Evolutionary conservation across 2,329 filamentous ascomycete species (phyloP), one percentile per base, ranked within the genome.

Genomic region (Aspergillus quadricinctus): DNA sequence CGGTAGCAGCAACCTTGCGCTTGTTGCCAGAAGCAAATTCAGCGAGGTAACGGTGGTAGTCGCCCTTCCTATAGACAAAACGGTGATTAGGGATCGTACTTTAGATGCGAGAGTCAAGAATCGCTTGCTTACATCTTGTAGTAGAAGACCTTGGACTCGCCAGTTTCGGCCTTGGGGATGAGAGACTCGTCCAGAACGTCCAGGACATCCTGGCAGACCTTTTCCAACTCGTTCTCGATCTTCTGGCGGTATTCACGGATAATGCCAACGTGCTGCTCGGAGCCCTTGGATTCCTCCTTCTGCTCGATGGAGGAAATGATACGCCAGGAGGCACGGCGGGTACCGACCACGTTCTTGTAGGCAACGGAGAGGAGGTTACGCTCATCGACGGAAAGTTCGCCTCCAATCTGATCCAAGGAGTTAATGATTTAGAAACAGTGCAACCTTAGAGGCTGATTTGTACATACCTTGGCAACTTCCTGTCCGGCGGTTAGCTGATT

Each of bases 281-380:
- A 91, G 75, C 93, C 93, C 87, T 97, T 97, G 76, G 92, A 94
- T 82, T 97, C 93, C 84, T 97, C 93, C 88, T 97, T 97, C 81
- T 97, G 93, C 84, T 97, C 93, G 80, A 99, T 97, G 76, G 94
- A 97, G 76, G 92, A 95, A 81, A 99, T 95, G 81, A 99, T 97
- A 81, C 93, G 88, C 93, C 93, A 99, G 71, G 92, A 97, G 75
- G 93, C 93, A 87, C 94, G 93, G 79, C 93, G 89, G 75, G 94
- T 95, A 72, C 94, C 93, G 72, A 99, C 91, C 61, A 99, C 94
- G 81, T 99, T 99, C 90, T 99, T 99, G 88, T 99, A 99, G 77
- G 93, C 93, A 73, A 97, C 94, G 66, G 91, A 96, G 66, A 99
- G 88, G 65, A 99, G 89, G 83, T 97, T 97, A 74, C 85, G 84